Percentiles rank a stretch among this genome's conserved stretches.
Evolutionary conservation across 2,329 filamentous ascomycete genomes (phyloP).

Genomic region (Furcasterigmium furcatum): DNA sequence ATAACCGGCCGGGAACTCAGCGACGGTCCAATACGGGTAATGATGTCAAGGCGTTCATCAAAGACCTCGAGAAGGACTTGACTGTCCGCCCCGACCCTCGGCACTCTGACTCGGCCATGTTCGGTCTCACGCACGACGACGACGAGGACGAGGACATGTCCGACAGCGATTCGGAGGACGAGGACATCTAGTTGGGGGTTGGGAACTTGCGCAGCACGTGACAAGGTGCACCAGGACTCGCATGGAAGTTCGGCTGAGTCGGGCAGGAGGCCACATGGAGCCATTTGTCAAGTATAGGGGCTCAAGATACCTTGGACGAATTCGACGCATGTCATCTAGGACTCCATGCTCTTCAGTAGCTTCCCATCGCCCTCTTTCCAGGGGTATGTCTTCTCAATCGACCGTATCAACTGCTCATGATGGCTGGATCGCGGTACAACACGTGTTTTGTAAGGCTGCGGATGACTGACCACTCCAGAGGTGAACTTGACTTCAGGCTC

Average conservation of each 20-base stretch:
- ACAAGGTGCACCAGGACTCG: too few species aligned
- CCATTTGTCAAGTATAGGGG: too few species aligned
- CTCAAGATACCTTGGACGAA: too few species aligned
- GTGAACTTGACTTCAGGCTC: slow-evolving; percentile 12
- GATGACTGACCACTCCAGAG: slow-evolving; percentile 10
- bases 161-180: neutral
- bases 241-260: too few species aligned
- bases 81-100: neutral
- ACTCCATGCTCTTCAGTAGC: too few species aligned
- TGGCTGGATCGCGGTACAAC: slow-evolving; percentile 9
- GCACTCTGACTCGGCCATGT: neutral
- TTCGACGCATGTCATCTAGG: too few species aligned
- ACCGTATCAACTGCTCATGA: slow-evolving; percentile 11
- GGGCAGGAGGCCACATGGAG: too few species aligned
- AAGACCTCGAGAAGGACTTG: neutral
- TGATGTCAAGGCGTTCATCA: neutral
- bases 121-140: neutral
- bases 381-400: slow-evolving; percentile 6
- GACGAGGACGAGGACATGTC: neutral
- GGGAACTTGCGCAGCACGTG: too few species aligned
- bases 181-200: too few species aligned
- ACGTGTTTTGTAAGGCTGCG: slow-evolving; percentile 3
- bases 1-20: neutral
- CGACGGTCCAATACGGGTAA: neutral
- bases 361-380: slow-evolving; percentile 12